phyloP scores from a whole-genome alignment of 768 basidiomycete genomes.

The Floccularia luteovirens region DNA sequence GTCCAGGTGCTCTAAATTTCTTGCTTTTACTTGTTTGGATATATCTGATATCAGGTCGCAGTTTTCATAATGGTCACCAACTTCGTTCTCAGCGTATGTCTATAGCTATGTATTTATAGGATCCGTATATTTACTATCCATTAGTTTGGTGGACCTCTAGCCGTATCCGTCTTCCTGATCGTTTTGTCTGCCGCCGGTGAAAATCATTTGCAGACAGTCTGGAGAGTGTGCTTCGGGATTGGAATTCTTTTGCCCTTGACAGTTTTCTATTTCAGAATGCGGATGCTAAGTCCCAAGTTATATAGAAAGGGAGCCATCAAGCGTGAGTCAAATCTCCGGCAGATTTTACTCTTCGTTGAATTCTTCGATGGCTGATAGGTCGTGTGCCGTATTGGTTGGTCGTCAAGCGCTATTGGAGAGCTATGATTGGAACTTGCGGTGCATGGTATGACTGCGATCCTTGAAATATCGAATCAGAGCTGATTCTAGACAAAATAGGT shows the following conservation, averaged over 20 bases:
- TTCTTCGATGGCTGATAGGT: slow-evolving; percentile 17
- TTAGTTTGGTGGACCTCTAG: slow-evolving; percentile 61
- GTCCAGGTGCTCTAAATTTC: slow-evolving; percentile 36
- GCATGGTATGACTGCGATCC: slow-evolving; percentile 45
- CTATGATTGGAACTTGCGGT: slow-evolving; percentile 65
- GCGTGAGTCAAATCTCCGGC: slow-evolving; percentile 23
- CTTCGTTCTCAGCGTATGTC: slow-evolving; percentile 52
- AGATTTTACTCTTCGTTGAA: not conserved
- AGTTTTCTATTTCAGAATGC: slow-evolving; percentile 66
- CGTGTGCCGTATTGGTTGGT: slow-evolving; percentile 56
- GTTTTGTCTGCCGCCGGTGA: slow-evolving; percentile 60
- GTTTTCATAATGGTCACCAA: slow-evolving; percentile 76
- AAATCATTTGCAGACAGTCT: slow-evolving; percentile 53
- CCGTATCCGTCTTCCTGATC: slow-evolving; percentile 60
- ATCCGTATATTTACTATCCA: slow-evolving; percentile 3
- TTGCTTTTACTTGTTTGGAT: slow-evolving; percentile 2
- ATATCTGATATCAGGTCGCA: slow-evolving; percentile 10
- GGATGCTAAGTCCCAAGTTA: slow-evolving; percentile 63
- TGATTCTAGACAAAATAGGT: slow-evolving; percentile 27
- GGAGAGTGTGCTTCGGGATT: slow-evolving; percentile 61
- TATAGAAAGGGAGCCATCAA: slow-evolving; percentile 62
- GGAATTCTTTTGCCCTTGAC: slow-evolving; percentile 56
- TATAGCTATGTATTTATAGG: not conserved
- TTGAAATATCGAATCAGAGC: not conserved
- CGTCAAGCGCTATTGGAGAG: slow-evolving; percentile 56